phyloP scores from a whole-genome alignment of 495 filamentous ascomycete species.

The Baudoinia panamericana region DNA sequence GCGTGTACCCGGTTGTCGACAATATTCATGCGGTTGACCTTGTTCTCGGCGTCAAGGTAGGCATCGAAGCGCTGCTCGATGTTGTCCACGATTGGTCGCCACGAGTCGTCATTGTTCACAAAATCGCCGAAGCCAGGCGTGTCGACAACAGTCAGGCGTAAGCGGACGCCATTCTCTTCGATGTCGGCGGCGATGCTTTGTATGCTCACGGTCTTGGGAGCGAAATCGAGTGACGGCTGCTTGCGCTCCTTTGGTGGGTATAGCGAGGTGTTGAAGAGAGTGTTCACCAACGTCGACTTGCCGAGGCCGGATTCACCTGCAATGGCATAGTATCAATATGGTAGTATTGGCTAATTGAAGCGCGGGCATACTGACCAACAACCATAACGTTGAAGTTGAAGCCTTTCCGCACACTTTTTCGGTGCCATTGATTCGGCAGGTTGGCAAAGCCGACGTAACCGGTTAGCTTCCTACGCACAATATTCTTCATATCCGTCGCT shows the following conservation, averaged over 20 bases:
- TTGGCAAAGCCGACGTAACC: conserved; percentile 99
- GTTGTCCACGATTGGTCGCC: conserved; percentile 97
- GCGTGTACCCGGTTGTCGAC: conserved; percentile 97
- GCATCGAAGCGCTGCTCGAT: conserved; percentile 98
- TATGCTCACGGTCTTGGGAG: conserved; percentile 97
- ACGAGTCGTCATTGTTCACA: conserved; percentile 99
- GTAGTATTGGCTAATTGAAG: too few species aligned
- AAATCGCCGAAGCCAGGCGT: conserved; percentile 98
- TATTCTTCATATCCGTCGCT: conserved; percentile 83
- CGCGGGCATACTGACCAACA: conserved; percentile 87
- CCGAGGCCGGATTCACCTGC: conserved; percentile 96
- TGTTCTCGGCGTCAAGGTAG: conserved; percentile 97
- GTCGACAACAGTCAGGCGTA: conserved; percentile 92
- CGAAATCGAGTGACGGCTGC: conserved; percentile 89
- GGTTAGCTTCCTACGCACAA: conserved; percentile 94
- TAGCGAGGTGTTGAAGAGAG: conserved; percentile 96
- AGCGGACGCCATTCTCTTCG: conserved; percentile 95
- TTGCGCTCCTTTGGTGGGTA: conserved; percentile 98
- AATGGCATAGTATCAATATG: too few species aligned
- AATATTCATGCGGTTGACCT: conserved; percentile 99
- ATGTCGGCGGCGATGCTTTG: conserved; percentile 98
- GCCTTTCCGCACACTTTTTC: conserved; percentile 98
- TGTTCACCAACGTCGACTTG: conserved; percentile 98
- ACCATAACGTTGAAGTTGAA: conserved; percentile 99
- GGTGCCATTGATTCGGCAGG: conserved; percentile 98